Evolutionary conservation across 441 rosid species (phyloP), one percentile per base, ranked within the genome.

Genomic region (Theobroma grandiflorum): DNA sequence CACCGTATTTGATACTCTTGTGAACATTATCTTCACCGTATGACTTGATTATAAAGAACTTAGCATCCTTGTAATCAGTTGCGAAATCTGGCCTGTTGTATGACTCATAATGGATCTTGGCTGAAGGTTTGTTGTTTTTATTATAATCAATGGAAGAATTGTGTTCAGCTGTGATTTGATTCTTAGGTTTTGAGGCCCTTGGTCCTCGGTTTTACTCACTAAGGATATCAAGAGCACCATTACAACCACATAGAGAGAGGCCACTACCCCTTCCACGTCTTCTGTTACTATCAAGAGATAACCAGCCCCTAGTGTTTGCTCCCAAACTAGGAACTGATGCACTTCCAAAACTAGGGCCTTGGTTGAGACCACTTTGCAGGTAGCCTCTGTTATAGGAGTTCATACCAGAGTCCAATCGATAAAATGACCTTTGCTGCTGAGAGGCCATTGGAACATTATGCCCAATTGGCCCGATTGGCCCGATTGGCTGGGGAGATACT

Each of bases 21-120:
- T 91, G 94, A 71, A 91, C 91, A 85, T 91, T 88, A 86, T 91
- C 94, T 80, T 91, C 94, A 57, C 94, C 89, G 85, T 91, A 91
- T 0, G 94, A 91, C 87, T 91, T 91, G 79, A 91, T 91, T 58
- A 91, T 85, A 75, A 91, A 91, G 78, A 91, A 83, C 83, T 84
- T 91, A 11, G 94, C 93, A 79, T 88, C 80, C 64, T 78, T 55
- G 82, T 89, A 86, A 58, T 87, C 90, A 1, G 88, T 84, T 50
- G 81, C 72, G 71, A 91, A 91, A n/a, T 91, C 90, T 37, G 80
- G 71, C 63, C 22, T 76, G 82, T 86, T 89, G 85, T 83, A 85
- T 52, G 84, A 85, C 67, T 87, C 89, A 76, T 85, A 88, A 0
- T 70, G 66, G 75, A 86, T 84, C 76, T 78, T 88, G 72, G 80